phyloP scores from a whole-genome alignment of 2,329 filamentous ascomycete genomes.

The Lasiodiplodia sp. region DNA sequence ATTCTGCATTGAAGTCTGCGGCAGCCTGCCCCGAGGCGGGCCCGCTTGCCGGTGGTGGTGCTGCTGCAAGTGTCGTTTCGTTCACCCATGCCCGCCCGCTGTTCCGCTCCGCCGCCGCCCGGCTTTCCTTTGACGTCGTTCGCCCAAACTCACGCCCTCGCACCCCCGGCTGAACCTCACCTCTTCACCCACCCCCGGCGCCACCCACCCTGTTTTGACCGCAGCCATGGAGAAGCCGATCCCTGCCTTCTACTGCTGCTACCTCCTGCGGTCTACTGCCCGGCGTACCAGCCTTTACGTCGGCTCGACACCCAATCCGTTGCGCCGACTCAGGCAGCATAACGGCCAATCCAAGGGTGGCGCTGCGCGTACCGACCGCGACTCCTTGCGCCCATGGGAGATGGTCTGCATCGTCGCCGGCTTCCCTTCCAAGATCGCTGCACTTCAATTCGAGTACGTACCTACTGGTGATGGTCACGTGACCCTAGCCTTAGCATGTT shows the following conservation, averaged over 20 bases:
- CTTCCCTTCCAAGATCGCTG: conserved; percentile 85
- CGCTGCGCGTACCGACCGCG: conserved; percentile 75
- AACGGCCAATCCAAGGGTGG: conserved; percentile 86
- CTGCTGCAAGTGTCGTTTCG: conserved; percentile 29
- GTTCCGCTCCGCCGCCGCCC: conserved; percentile 17
- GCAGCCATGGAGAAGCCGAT: conserved; percentile 63
- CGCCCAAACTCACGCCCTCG: conserved; percentile 7
- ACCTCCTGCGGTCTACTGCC: conserved; percentile 85
- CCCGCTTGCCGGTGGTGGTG: conserved; percentile 1
- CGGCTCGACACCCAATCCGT: conserved; percentile 89
- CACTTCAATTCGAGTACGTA: conserved; percentile 89
- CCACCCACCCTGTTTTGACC: not conserved
- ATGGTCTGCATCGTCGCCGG: conserved; percentile 87
- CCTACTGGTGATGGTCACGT: not conserved
- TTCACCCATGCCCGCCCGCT: conserved; percentile 1
- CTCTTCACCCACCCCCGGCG: not conserved
- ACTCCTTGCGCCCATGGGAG: conserved; percentile 74
- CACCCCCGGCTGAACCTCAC: not conserved
- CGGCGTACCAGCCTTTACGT: conserved; percentile 75
- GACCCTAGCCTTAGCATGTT: not conserved
- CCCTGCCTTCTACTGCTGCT: conserved; percentile 91
- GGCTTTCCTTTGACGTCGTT: conserved; percentile 14
- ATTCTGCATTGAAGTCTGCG: conserved; percentile 6
- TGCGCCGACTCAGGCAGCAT: conserved; percentile 85
- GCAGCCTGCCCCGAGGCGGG: not conserved